Base-by-base conservation (phyloP, 2,329 filamentous ascomycete species). In the Trichoderma sp. region DNA sequence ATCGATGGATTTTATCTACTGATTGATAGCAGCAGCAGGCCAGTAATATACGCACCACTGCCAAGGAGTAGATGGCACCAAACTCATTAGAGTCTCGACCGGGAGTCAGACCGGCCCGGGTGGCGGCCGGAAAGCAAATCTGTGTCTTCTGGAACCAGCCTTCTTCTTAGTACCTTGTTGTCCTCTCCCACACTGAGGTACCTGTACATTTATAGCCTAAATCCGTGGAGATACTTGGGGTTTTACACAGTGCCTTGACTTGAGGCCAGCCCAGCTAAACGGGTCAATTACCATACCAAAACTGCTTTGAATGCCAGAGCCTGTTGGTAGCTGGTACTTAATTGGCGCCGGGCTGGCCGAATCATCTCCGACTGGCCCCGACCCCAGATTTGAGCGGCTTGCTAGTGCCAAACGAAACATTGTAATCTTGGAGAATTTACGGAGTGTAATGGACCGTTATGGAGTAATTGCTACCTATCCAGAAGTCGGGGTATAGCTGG, bases 361-460 rank as follows among this genome's bases (percentile, higher is more conserved):
- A 28, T 23, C n/a, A 59, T 53, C 39, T 43, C 57, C 66, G 57
- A 53, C 57, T 61, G 66, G 36, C 39, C 5, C 39, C 39, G 30
- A 69, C 66, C 66, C 66, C 66, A 32, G 66, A 69, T 69, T 53
- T 32, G 65, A 36, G 28, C 6, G 53, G 53, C 17, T 36, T 36
- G 20, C 63, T 66, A 59, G 43, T 28, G 50, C 32, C 30, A 39
- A 26, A 26, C 32, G 57, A 32, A 30, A 34, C 28, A 30, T 36
- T 53, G 17, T 32, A 39, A 23, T 61, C 30, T 32, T 59, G 58
- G 43, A 36, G 17, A 30, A 50, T 50, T 17, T 53, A 65, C 30
- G 47, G 63, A 65, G 36, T n/a, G 26, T 34, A 28, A 50, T 43
- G 43, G 43, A 34, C 12, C 5, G n/a, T 32, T 12, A 59, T 20